phyloP scores from a whole-genome alignment of 345 rosid species.

The Ailanthus altissimus region DNA sequence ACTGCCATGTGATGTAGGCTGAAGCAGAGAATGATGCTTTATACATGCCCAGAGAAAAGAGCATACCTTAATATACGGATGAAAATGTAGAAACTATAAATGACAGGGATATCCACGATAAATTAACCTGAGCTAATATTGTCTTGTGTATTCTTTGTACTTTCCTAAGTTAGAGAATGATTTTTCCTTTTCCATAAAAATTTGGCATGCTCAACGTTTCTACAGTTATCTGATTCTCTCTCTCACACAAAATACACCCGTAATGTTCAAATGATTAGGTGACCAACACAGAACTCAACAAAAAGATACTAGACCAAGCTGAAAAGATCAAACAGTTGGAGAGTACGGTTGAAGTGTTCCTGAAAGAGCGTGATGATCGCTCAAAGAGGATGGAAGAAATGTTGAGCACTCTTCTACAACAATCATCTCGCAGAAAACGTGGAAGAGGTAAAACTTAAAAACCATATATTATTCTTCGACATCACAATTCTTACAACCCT shows the following conservation, averaged over 20 bases:
- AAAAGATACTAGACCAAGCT: conserved; percentile 11
- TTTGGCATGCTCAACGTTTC: no score
- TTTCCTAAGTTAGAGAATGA: no score
- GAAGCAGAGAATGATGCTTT: no score
- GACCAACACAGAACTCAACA: conserved; percentile 14
- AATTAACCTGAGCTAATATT: no score
- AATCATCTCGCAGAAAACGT: background rate
- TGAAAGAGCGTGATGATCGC: conserved; percentile 9
- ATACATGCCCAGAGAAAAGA: no score
- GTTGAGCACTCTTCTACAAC: conserved; percentile 14
- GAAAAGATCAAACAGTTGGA: conserved; percentile 15
- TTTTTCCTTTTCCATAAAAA: no score
- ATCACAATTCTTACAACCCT: background rate
- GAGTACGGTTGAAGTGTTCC: background rate
- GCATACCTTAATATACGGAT: no score
- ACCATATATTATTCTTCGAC: background rate
- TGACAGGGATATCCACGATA: no score
- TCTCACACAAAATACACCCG: no score
- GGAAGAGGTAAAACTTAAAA: conserved; percentile 1
- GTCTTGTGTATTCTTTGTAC: no score
- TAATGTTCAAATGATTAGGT: background rate
- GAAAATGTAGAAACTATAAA: no score
- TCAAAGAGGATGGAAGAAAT: conserved; percentile 17
- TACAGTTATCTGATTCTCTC: no score
- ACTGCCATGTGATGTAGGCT: background rate